A percentile compares a stretch with the other conserved stretches of the same genome.
Conservation (phyloP, 2,329 filamentous ascomycete genomes). For the Penicillium sp. region DNA sequence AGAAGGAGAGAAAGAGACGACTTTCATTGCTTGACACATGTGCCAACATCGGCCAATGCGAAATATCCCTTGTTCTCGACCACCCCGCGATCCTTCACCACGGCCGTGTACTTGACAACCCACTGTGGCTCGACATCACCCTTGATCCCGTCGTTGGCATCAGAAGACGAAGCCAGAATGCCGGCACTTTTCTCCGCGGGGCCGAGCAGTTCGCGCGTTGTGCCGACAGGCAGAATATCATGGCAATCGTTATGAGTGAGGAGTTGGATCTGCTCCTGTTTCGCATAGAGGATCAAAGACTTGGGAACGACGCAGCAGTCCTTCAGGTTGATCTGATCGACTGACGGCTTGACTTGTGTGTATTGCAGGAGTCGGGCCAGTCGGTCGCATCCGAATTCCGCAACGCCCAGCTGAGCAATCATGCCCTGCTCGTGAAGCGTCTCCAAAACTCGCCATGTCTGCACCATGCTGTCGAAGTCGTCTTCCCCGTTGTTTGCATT, state of each 20-base stretch:
- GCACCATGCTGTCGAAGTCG: slow-evolving; percentile 64
- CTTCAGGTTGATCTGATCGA: slow-evolving; percentile 94
- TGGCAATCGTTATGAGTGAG: slow-evolving; percentile 93
- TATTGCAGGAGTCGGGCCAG: slow-evolving; percentile 73
- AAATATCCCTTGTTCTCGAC: slow-evolving; percentile 99
- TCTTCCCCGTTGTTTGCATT: slow-evolving; percentile 55
- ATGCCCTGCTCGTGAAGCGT: slow-evolving; percentile 69
- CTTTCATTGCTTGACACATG: slow-evolving; percentile 40
- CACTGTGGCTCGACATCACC: slow-evolving; percentile 85
- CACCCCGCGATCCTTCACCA: slow-evolving; percentile 88
- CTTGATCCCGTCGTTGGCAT: slow-evolving; percentile 58
- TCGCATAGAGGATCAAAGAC: slow-evolving; percentile 81
- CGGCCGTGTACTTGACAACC: slow-evolving; percentile 97
- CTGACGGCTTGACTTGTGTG: slow-evolving; percentile 72
- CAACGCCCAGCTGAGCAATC: slow-evolving; percentile 76
- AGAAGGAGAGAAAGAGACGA: slow-evolving; percentile 3
- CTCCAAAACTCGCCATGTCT: slow-evolving; percentile 71
- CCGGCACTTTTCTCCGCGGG: slow-evolving; percentile 71
- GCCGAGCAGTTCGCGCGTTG: slow-evolving; percentile 79
- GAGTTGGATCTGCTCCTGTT: slow-evolving; percentile 78
- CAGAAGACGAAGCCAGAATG: slow-evolving; percentile 66
- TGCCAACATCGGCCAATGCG: slow-evolving; percentile 73
- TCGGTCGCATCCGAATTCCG: slow-evolving; percentile 88
- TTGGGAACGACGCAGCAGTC: slow-evolving; percentile 96
- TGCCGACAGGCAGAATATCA: slow-evolving; percentile 84